Evolutionary conservation across 345 rosid species (phyloP).

Genomic region (Corchorus capsularis): DNA sequence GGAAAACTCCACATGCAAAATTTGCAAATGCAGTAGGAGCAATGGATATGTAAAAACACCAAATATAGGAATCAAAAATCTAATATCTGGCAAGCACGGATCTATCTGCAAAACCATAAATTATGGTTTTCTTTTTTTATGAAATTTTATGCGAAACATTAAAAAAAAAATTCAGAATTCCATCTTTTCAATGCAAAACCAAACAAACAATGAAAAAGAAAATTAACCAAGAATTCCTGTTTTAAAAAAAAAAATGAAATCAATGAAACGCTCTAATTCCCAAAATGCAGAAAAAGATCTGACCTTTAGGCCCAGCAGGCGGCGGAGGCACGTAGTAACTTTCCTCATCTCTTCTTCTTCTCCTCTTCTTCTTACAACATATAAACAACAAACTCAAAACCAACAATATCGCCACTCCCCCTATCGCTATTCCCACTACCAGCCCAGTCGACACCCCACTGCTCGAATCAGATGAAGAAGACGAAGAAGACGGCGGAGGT

Average conservation of each 20-base stretch:
- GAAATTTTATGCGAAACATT: not conserved
- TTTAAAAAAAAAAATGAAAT: not conserved
- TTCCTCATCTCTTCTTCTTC: constrained; percentile 30
- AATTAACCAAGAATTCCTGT: not conserved
- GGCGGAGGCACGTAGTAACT: constrained; percentile 25
- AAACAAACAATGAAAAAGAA: not conserved
- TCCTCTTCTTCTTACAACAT: constrained; percentile 60
- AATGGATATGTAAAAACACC: not conserved
- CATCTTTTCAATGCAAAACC: not conserved
- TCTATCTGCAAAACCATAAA: not conserved
- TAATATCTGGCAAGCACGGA: not conserved
- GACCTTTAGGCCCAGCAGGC: constrained; percentile 40
- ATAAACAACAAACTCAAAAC: constrained; percentile 50
- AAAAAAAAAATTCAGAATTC: not conserved
- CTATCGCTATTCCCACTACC: constrained; percentile 69
- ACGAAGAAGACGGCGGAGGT: constrained; percentile 34
- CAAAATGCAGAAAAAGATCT: constrained; percentile 9
- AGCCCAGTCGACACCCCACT: constrained; percentile 48
- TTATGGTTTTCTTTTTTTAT: not conserved
- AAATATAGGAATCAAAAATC: not conserved
- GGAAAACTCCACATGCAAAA: constrained; percentile 13
- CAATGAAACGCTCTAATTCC: not conserved
- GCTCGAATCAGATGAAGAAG: constrained; percentile 28
- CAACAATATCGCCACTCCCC: constrained; percentile 50
- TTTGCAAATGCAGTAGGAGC: not conserved